phyloP scores from a whole-genome alignment of 768 basidiomycete species.

The Suillus variegatus region DNA sequence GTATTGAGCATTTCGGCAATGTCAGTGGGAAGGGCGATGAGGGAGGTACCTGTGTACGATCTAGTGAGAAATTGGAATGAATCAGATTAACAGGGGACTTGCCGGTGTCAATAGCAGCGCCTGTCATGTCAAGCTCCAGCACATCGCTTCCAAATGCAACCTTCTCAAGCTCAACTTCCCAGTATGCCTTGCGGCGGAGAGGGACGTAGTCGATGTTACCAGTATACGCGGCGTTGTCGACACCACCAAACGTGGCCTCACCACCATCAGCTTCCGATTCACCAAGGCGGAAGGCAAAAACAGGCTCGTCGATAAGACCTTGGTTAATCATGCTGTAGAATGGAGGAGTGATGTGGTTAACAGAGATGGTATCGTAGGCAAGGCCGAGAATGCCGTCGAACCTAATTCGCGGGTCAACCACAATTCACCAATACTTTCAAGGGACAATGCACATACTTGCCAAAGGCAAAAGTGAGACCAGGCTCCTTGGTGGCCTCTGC shows the following conservation, averaged over 20 bases:
- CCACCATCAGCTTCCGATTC: constrained; percentile 86
- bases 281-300: constrained; percentile 95
- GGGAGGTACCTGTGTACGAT: constrained; percentile 68
- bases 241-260: constrained; percentile 89
- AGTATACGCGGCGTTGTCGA: constrained; percentile 73
- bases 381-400: constrained; percentile 97
- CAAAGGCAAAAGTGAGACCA: constrained; percentile 95
- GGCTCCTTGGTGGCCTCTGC: constrained; percentile 97
- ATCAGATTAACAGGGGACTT: constrained; percentile 14
- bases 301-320: constrained; percentile 75
- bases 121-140: constrained; percentile 91
- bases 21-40: constrained; percentile 92
- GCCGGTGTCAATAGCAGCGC: constrained; percentile 92
- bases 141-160: constrained; percentile 84
- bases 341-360: constrained; percentile 89
- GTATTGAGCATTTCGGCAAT: constrained; percentile 97
- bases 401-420: constrained; percentile 39
- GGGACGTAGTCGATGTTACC: constrained; percentile 88
- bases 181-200: constrained; percentile 93
- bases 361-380: constrained; percentile 92
- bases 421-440: too few species aligned
- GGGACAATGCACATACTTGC: constrained; percentile 60
- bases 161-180: constrained; percentile 95
- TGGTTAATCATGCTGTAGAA: constrained; percentile 93
- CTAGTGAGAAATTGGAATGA: constrained; percentile 8